Evolutionary conservation across 768 basidiomycete genomes (phyloP), one percentile per base, ranked within the genome.

Genomic region (Lactarius sp.): DNA sequence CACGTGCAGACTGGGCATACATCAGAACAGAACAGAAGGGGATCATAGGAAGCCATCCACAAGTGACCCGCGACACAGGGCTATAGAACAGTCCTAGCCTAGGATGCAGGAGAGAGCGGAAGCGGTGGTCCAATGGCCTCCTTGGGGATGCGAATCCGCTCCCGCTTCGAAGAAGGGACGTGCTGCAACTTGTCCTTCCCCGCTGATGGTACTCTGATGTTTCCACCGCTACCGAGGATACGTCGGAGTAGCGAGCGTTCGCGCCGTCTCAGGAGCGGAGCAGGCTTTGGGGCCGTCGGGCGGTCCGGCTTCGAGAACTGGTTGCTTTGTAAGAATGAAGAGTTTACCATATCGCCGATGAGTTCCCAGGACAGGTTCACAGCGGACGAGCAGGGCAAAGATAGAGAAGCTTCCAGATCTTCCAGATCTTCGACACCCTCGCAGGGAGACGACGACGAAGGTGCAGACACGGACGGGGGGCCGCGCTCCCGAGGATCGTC

Each of bases 181-280:
- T 22, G 34, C 36, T 34, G 36, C 31, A 27, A 36, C 12, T 46
- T 56, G 39, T 55, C 39, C 18, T 37, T 55, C 31, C 53, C 57
- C n/a, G 20, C 44, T 39, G 22, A 36, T 13, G 34, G 27, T 16
- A 13, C 20, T 20, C 42, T 49, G 39, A 22, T 14, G 5, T 22
- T 34, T 18, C 59, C 46, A 13, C 13, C 33, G 16, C 49, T 27
- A 12, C 54, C 49, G 4, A 65, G 53, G 10, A 65, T 47, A n/a
- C 64, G 49, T 51, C 54, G 59, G 34, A 65, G 59, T 18, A 65
- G 36, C 22, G 64, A 65, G 41, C 59, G 59, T 49, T 65, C 59
- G 22, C 53, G 64, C 59, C 64, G 64, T 41, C 64, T 60, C 12
- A 65, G 47, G 18, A 65, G 64, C 37, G 53, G 64, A 2, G 13